A percentile compares a stretch with the other conserved stretches of the same genome.
Evolutionary conservation across 2,329 filamentous ascomycete genomes (phyloP).

Genomic region (Colletotrichum magnum): DNA sequence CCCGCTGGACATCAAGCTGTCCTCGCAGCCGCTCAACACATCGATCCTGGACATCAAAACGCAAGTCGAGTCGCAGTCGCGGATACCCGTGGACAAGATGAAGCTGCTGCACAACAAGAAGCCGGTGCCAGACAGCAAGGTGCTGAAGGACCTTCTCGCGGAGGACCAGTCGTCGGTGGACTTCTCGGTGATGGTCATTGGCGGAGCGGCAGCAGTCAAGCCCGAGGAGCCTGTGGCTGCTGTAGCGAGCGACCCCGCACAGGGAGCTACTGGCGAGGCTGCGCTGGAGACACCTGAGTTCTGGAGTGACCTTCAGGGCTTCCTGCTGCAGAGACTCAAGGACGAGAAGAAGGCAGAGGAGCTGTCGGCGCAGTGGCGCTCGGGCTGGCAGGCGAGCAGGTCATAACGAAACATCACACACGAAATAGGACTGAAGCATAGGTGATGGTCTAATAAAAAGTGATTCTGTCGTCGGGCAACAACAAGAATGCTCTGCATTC

Average conservation of each 20-base stretch:
- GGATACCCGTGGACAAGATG: slow-evolving; percentile 81
- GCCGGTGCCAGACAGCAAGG: slow-evolving; percentile 83
- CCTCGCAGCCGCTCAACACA: slow-evolving; percentile 74
- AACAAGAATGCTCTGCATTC: slow-evolving; percentile 48
- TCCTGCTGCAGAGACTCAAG: slow-evolving; percentile 83
- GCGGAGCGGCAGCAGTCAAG: slow-evolving; percentile 69
- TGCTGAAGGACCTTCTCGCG: slow-evolving; percentile 79
- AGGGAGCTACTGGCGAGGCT: slow-evolving; percentile 53
- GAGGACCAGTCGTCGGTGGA: slow-evolving; percentile 73
- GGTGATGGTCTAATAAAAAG: slow-evolving; percentile 37
- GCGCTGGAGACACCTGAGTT: slow-evolving; percentile 81
- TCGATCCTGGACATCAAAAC: slow-evolving; percentile 85
- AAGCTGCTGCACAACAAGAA: slow-evolving; percentile 91
- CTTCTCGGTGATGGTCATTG: slow-evolving; percentile 90
- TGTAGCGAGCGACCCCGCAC: slow-evolving; percentile 46
- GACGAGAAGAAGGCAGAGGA: slow-evolving; percentile 77
- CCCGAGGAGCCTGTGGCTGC: slow-evolving; percentile 54
- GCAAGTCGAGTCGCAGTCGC: slow-evolving; percentile 73
- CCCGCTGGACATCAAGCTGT: slow-evolving; percentile 76
- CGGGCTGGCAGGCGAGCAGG: slow-evolving; percentile 73
- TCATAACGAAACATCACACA: slow-evolving; percentile 40
- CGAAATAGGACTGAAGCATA: slow-evolving; percentile 10
- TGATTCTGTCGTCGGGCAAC: slow-evolving; percentile 40
- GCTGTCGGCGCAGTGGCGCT: slow-evolving; percentile 77
- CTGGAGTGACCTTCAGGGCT: slow-evolving; percentile 88